Percentiles rank a stretch among this genome's conserved stretches.
Evolutionary conservation across 2,329 filamentous ascomycete genomes (phyloP).

Genomic region (Aspergillus fructus): DNA sequence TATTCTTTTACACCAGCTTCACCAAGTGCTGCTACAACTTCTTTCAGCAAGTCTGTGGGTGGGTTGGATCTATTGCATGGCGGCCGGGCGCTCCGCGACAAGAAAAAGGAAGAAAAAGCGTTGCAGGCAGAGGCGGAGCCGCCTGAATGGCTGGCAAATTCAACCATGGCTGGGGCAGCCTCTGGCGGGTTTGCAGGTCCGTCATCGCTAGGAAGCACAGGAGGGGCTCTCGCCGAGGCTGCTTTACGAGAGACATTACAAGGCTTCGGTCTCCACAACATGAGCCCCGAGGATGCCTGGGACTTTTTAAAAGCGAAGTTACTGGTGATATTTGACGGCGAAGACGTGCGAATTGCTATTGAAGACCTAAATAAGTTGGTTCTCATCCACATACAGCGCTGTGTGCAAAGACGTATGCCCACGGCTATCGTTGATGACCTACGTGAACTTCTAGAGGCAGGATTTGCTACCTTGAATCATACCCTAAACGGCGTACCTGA

Average conservation of each 20-base stretch:
- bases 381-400: conserved; percentile 61
- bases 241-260: conserved; percentile 43
- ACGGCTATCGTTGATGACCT: conserved; percentile 63
- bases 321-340: conserved; percentile 64
- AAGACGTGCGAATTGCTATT: conserved; percentile 63
- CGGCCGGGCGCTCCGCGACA: conserved; percentile 73
- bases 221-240: conserved; percentile 33
- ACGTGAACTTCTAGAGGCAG: conserved; percentile 63
- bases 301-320: conserved; percentile 64
- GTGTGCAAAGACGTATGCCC: conserved; percentile 60
- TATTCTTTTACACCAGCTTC: conserved; percentile 67
- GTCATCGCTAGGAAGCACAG: conserved; percentile 36
- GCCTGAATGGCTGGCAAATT: conserved; percentile 33
- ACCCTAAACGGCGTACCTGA: conserved; percentile 76
- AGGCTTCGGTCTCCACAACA: conserved; percentile 65
- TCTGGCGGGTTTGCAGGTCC: conserved; percentile 34
- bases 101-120: conserved; percentile 70
- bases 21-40: conserved; percentile 55
- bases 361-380: conserved; percentile 67
- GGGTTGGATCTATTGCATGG: conserved; percentile 77
- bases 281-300: conserved; percentile 67
- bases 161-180: conserved; percentile 23
- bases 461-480: conserved; percentile 82
- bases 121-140: conserved; percentile 36
- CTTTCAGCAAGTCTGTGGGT: conserved; percentile 80